Base-by-base conservation (phyloP, 2,329 filamentous ascomycete species). In the Periglandula ipomoeae region DNA sequence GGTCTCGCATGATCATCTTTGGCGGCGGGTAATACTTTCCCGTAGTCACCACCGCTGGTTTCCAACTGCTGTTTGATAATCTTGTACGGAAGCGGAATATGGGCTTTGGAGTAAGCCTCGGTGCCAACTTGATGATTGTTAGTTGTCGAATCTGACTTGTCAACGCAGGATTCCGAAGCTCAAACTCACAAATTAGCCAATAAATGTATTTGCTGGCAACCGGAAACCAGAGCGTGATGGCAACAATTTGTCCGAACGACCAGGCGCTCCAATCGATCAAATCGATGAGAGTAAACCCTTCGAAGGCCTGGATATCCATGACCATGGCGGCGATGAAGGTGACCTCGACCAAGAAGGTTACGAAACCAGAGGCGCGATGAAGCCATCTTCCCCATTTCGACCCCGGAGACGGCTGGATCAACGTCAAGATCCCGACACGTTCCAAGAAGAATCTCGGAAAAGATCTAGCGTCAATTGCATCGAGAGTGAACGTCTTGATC, bases 181-280 rank as follows among this genome's bases (percentile, higher is more conserved):
- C 9, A 32, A 35, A 50, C 49, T 50, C 24, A 50, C 49, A 48
- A 20, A 44, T 34, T 13, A 48, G 38, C 2, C 47, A 23, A n/a
- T 50, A 50, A 8, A 50, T 3, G 15, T 50, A 50, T 30, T 45
- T 50, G 10, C 24, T 11, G 9, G 44, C 15, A 3, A 40, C 49
- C 3, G 49, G 49, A 17, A 41, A 46, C 49, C 49, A 50, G 11
- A 50, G 11, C 9, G 42, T 24, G 9, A 41, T 30, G 5, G 49
- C 38, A 44, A 50, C 39, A 5, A 50, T 9, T 27, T 50, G 49
- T 13, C 49, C 32, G 22, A 50, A 19, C 2, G 39, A 23, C 49
- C 49, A 50, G 1, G 37, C 37, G 37, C 19, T n/a, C 9, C 15
- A 39, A 22, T 39, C 15, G 20, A 39, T 24, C 3, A 22, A 4